Evolutionary conservation across 1,284 basidiomycete genomes (phyloP), one percentile per base, ranked within the genome.

Genomic region (Prillingera fragicola): DNA sequence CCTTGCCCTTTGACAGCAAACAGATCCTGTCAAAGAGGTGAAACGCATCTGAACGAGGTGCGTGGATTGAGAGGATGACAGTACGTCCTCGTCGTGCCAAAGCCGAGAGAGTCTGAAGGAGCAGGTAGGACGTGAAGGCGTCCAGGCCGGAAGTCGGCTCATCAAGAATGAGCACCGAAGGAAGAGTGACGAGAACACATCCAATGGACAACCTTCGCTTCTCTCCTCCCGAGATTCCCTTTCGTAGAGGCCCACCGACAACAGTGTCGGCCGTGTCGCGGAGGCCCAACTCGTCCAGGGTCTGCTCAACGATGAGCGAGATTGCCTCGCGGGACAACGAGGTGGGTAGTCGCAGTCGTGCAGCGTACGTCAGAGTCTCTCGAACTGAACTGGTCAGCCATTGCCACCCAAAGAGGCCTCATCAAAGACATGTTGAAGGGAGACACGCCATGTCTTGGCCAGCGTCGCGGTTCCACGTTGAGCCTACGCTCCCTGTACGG

Each of bases 171-270:
- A 91, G 69, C 7, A 91, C 76, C 58, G 87, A 85, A 0, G 87
- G 87, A 25, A 79, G 74, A 0, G 84, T 82, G 40, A 91, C 83
- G 19, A 90, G 74, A 59, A 88, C 84, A 43, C 88, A 75, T 8
- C 88, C 87, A 47, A 92, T 90, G 41, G 81, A 84, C 14, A 92
- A 80, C 32, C 88, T 76, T 32, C 71, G 77, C 74, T 84, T 85
- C 69, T 91, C 87, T 17, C 87, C 87, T 13, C 87, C 88, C 45
- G 83, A 86, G 33, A 91, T 88, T 2, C 87, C 73, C 48, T 77
- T 75, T n/a, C 74, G 55, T 19, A 69, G 52, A 0, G 69, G 63
- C 4, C 75, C 76, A 2, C 76, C 77, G 5, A 78, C 75, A 5
- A 77, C 58, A 2, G 69, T 71, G 42, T 77, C 70, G 3, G 75